Evolutionary conservation across 1,284 basidiomycete species (phyloP).

Genomic region (Boletus smithii): DNA sequence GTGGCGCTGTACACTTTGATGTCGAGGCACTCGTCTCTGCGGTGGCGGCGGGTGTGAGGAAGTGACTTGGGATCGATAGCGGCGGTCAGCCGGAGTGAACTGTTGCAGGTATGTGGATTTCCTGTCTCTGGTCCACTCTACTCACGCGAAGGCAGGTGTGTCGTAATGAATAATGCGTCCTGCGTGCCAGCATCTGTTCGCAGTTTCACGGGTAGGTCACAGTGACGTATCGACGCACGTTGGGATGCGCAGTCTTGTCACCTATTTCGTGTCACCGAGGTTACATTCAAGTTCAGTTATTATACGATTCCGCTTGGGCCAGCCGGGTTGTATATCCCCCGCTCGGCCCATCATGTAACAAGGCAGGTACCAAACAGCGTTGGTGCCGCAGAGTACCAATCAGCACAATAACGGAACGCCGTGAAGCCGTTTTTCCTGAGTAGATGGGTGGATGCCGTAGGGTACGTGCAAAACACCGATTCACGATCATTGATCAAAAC

Average conservation of each 20-base stretch:
- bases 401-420: neutral
- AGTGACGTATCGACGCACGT: no score
- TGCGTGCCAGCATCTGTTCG: neutral
- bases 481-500: conserved; percentile 20
- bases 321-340: no score
- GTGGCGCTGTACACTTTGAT: conserved; percentile 11
- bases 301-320: no score
- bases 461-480: conserved; percentile 9
- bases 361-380: neutral
- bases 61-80: conserved; percentile 7
- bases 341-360: no score
- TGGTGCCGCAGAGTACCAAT: neutral
- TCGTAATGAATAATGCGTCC: no score
- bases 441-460: neutral
- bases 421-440: conserved; percentile 8
- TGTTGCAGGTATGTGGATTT: conserved; percentile 6
- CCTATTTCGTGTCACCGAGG: no score
- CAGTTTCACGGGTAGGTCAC: neutral
- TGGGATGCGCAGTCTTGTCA: no score
- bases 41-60: conserved; percentile 31
- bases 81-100: conserved; percentile 8
- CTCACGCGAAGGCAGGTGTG: no score
- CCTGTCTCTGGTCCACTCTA: neutral
- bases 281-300: no score
- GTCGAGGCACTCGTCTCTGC: conserved; percentile 12